Conservation (phyloP, 768 basidiomycete species). For the Tephrocybe sp. region DNA sequence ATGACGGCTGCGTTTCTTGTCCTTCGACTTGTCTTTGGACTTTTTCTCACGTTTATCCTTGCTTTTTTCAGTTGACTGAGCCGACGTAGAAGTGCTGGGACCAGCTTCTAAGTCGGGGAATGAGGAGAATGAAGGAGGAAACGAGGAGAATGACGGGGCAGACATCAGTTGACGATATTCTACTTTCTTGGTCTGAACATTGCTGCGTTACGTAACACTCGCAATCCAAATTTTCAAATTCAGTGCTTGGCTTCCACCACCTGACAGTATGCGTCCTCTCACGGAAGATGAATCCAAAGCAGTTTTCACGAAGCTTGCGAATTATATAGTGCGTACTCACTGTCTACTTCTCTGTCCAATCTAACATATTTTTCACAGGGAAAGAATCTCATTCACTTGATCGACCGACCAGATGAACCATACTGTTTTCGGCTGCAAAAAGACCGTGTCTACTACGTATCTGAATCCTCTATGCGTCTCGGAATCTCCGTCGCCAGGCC, state of each 20-base stretch:
- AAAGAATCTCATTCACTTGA: conserved; percentile 92
- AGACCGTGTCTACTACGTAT: conserved; percentile 95
- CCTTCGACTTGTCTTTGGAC: conserved; percentile 18
- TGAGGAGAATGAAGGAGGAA: conserved; percentile 65
- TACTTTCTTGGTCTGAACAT: not conserved
- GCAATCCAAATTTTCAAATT: conserved; percentile 8
- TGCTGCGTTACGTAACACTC: conserved; percentile 11
- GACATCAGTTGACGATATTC: conserved; percentile 30
- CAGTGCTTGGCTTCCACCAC: conserved; percentile 4
- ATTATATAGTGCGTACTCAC: conserved; percentile 76
- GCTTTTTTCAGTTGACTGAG: conserved; percentile 16
- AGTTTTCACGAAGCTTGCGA: conserved; percentile 94
- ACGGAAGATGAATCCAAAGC: conserved; percentile 97
- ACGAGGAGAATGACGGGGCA: conserved; percentile 57
- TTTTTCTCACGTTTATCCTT: conserved; percentile 23
- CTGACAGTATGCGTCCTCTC: conserved; percentile 76
- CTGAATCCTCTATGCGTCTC: conserved; percentile 90
- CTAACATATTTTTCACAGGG: conserved; percentile 51
- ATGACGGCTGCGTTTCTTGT: conserved; percentile 27
- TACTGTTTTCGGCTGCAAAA: conserved; percentile 95
- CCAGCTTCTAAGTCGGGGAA: conserved; percentile 62
- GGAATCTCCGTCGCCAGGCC: conserved; percentile 90
- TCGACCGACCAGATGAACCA: conserved; percentile 91
- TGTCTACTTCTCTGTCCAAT: not conserved
- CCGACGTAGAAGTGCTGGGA: conserved; percentile 27